These are phyloP conservation scores for Quercus agrifolia DNA, from an alignment of 306 rosid species.

Conservation along the genomic window DNA sequence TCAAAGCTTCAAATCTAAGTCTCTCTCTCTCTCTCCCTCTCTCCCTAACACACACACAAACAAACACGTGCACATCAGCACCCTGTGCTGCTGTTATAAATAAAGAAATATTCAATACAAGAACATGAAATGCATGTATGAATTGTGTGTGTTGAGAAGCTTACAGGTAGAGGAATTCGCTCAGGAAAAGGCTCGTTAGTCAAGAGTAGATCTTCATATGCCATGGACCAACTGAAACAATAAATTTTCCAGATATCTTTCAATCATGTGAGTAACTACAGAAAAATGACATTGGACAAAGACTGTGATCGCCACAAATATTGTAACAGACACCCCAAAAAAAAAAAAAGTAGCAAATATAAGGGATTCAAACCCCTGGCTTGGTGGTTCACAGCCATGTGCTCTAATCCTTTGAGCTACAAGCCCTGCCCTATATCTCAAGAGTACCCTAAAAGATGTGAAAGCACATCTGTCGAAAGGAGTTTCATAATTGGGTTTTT, in stretches of 20 bases:
- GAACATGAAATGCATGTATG: not conserved
- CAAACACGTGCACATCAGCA: not conserved
- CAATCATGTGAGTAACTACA: conserved; percentile 2
- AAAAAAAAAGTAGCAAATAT: not conserved
- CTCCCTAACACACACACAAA: not conserved
- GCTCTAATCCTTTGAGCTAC: not conserved
- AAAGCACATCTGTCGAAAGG: not conserved
- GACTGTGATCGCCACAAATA: not conserved
- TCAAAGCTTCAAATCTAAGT: conserved; percentile 5
- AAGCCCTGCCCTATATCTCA: not conserved
- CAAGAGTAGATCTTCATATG: conserved; percentile 80
- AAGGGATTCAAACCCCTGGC: too few relatives aligned
- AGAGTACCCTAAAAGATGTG: not conserved
- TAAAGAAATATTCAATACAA: not conserved
- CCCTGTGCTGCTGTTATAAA: not conserved
- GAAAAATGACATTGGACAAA: conserved; percentile 3
- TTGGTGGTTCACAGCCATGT: not conserved
- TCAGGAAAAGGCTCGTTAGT: conserved; percentile 70
- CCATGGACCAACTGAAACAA: conserved; percentile 90
- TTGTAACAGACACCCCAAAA: not conserved
- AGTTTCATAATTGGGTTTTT: not conserved
- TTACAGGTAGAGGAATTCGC: conserved; percentile 86
- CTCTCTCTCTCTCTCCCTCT: not conserved
- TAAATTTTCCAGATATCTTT: conserved; percentile 14
- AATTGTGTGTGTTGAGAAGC: conserved; percentile 21